Evolutionary conservation across 2,329 filamentous ascomycete genomes (phyloP), one percentile per base, ranked within the genome.

Genomic region (Fusarium palustre): DNA sequence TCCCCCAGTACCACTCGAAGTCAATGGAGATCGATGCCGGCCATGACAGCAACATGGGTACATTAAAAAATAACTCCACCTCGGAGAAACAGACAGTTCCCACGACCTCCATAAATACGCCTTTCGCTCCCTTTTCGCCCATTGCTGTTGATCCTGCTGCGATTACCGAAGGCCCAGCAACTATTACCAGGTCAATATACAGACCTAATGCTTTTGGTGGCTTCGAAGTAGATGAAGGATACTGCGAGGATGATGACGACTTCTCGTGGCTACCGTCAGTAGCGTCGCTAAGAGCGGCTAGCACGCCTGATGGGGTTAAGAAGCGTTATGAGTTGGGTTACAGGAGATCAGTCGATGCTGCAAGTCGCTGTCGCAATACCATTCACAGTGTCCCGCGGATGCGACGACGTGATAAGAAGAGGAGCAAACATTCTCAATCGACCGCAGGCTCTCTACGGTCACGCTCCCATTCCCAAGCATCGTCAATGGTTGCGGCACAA

Each of bases 141-240:
- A 56, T 58, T 38, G 20, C 47, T 34, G 38, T 61, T 20, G 55
- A 68, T 41, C 53, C 43, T 6, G 22, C 28, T 25, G 45, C 53
- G 15, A 46, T 24, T 33, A 22, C 55, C 36, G 59, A 69, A 43
- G 45, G 42, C 16, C 47, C 38, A 46, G 33, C 31, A 24, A 22
- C 38, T 56, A 12, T 33, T 28, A 31, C 53, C 34, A 50, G 11
- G 8, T 53, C 68, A n/a, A 25, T 46, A 3, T 56, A 46, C 39
- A 55, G 58, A 11, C 56, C 62, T 16, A 48, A 57, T 20, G 41
- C 54, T 12, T 49, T 48, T 11, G 38, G 45, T 18, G 59, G 58
- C 34, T 53, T 76, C 5, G 71, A 78, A 39, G 76, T 73, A 7
- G 76, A 78, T 22, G 76, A 77, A 47, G 75, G 74, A 36, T 76